phyloP scores from a whole-genome alignment of 768 basidiomycete genomes.

The Phlebiopsis gigantea region DNA sequence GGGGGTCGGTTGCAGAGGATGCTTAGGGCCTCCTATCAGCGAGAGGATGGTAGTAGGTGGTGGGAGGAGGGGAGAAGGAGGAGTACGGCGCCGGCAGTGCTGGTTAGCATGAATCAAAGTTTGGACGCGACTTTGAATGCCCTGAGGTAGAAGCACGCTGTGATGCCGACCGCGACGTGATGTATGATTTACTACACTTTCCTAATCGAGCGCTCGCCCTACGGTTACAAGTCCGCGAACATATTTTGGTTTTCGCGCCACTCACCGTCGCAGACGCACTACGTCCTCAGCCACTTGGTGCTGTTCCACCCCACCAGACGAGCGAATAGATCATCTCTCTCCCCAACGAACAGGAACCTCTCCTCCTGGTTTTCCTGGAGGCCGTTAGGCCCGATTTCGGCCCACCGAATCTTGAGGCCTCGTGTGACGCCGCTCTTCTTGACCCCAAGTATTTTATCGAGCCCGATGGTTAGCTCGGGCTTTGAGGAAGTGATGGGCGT shows the following conservation, averaged over 20 bases:
- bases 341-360: conserved; percentile 54
- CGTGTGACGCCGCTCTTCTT: conserved; percentile 49
- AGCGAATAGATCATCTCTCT: conserved; percentile 63
- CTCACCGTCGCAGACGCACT: background rate
- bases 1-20: background rate
- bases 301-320: conserved; percentile 50
- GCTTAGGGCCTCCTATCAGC: background rate
- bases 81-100: background rate
- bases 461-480: conserved; percentile 41
- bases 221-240: background rate
- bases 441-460: conserved; percentile 45
- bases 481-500: conserved; percentile 45
- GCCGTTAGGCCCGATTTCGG: conserved; percentile 22
- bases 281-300: conserved; percentile 36
- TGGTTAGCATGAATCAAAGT: background rate
- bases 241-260: background rate
- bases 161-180: background rate
- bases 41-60: background rate
- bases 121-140: background rate
- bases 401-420: conserved; percentile 47
- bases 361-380: conserved; percentile 39
- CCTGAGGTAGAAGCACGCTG: background rate
- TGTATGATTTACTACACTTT: conserved; percentile 4
- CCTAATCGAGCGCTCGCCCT: background rate
- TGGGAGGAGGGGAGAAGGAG: background rate